Conservation (phyloP, 2,329 filamentous ascomycete species). For the Penicillium sp. region DNA sequence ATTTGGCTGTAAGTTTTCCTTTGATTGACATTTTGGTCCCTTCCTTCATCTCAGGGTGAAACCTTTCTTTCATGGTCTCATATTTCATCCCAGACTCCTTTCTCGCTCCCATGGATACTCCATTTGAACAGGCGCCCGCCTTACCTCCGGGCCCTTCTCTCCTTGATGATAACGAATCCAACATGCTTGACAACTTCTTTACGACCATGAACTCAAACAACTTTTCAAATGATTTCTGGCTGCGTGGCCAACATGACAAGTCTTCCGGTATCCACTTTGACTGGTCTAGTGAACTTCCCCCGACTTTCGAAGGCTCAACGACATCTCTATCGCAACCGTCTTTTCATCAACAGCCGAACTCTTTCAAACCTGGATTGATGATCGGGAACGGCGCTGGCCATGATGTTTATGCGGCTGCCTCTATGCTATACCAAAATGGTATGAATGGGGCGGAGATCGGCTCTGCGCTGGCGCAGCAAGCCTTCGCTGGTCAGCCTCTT, state of each 20-base stretch:
- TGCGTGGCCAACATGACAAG: slow-evolving; percentile 35
- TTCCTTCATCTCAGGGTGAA: neutral
- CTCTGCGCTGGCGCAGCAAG: slow-evolving; percentile 35
- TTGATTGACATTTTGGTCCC: neutral
- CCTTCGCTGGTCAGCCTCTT: slow-evolving; percentile 29
- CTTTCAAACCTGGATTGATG: slow-evolving; percentile 32
- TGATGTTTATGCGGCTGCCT: slow-evolving; percentile 63
- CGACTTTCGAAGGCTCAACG: slow-evolving; percentile 67
- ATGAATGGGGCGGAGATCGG: slow-evolving; percentile 34
- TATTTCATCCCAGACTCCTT: slow-evolving; percentile 34
- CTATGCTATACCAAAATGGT: slow-evolving; percentile 51
- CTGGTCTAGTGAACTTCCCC: slow-evolving; percentile 59
- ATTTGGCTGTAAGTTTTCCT: slow-evolving; percentile 67
- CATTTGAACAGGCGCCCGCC: slow-evolving; percentile 59
- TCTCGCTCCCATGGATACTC: slow-evolving; percentile 39
- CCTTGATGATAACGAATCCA: slow-evolving; percentile 62
- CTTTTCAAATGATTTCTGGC: slow-evolving; percentile 45
- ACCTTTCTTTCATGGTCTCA: neutral
- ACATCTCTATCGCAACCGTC: slow-evolving; percentile 65
- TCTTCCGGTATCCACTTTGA: slow-evolving; percentile 36
- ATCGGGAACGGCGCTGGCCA: slow-evolving; percentile 33
- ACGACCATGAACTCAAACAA: slow-evolving; percentile 47
- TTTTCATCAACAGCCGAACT: slow-evolving; percentile 27
- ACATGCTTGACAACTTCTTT: slow-evolving; percentile 57
- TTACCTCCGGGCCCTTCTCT: slow-evolving; percentile 68